A percentile compares a stretch with the other conserved stretches of the same genome.
phyloP scores from a whole-genome alignment of 192 early-diverging fungal genomes.

The Umbelopsis sp. region DNA sequence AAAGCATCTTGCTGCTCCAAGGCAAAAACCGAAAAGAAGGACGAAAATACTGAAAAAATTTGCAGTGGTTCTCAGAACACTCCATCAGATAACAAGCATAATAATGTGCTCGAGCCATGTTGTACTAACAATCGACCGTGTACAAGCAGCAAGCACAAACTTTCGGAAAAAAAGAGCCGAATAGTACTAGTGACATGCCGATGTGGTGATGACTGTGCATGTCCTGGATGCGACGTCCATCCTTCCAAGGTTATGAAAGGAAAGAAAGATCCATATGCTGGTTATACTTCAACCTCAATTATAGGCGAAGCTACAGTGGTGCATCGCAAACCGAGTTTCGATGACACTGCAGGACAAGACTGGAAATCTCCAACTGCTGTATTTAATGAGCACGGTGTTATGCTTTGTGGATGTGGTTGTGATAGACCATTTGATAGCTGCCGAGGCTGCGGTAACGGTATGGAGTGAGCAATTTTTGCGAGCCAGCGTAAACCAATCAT shows the following conservation, averaged over 20 bases:
- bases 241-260: slow-evolving; percentile 33
- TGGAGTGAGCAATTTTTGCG: slow-evolving; percentile 11
- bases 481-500: neutral
- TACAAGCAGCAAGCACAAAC: neutral
- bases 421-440: slow-evolving; percentile 55
- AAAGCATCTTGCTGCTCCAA: neutral
- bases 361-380: slow-evolving; percentile 20
- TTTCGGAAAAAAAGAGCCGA: neutral
- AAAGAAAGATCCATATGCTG: slow-evolving; percentile 25
- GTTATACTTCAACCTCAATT: neutral
- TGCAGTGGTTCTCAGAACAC: too few species aligned
- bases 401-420: slow-evolving; percentile 64
- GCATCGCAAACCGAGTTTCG: neutral
- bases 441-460: slow-evolving; percentile 39
- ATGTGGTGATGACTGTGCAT: slow-evolving; percentile 44
- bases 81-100: too few species aligned
- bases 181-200: slow-evolving; percentile 36
- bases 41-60: too few species aligned
- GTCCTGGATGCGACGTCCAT: slow-evolving; percentile 45
- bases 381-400: slow-evolving; percentile 53
- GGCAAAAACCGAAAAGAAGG: neutral
- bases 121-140: slow-evolving; percentile 9
- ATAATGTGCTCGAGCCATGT: neutral
- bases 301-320: slow-evolving; percentile 1
- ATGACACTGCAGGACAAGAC: neutral